These are phyloP conservation scores for Croton setiger DNA, from an alignment of 441 rosid genomes.

Conservation along the genomic window DNA sequence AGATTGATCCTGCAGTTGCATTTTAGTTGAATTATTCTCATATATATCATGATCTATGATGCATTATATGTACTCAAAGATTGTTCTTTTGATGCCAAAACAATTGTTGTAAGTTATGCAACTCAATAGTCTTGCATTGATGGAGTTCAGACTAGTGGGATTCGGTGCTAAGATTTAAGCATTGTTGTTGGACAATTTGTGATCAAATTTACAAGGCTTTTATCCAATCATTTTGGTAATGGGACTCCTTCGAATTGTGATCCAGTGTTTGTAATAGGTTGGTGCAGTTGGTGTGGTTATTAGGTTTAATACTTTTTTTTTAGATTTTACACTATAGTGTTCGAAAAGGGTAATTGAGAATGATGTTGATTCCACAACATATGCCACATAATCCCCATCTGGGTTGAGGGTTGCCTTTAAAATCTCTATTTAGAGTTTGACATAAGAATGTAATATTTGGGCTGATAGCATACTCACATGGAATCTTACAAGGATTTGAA, in stretches of 20 bases:
- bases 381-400: neutral
- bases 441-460: neutral
- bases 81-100: constrained; percentile 1
- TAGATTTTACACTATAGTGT: neutral
- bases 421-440: neutral
- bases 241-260: neutral
- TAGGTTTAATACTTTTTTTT: neutral
- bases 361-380: neutral
- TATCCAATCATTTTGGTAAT: neutral
- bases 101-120: neutral
- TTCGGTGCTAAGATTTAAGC: neutral
- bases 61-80: neutral
- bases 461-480: neutral
- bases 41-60: neutral
- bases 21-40: neutral
- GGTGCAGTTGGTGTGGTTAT: neutral
- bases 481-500: neutral
- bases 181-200: neutral
- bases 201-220: neutral
- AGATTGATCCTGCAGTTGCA: neutral
- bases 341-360: neutral
- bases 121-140: neutral
- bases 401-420: neutral
- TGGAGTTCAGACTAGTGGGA: neutral
- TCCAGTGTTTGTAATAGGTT: neutral